Percentiles rank a stretch among this genome's conserved stretches.
Conservation (phyloP, 148 eudicot genomes). For the Arbutus unedo region DNA sequence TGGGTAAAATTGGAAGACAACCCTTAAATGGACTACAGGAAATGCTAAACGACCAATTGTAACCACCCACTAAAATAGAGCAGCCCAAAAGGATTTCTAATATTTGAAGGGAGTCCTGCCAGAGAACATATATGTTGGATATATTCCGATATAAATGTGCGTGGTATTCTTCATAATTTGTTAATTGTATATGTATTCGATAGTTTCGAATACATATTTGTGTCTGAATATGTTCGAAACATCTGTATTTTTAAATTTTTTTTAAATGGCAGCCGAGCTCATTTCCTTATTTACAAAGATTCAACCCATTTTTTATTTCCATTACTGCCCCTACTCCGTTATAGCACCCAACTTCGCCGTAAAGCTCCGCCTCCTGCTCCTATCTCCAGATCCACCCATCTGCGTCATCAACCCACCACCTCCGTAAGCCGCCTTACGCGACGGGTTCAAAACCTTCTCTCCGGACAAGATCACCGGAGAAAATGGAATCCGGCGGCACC, state of each 20-base stretch:
- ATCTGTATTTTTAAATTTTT: neutral
- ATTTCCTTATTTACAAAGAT: slow-evolving; percentile 5
- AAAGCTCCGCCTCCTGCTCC: neutral
- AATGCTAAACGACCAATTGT: neutral
- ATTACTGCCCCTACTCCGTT: slow-evolving; percentile 36
- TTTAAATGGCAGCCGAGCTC: neutral
- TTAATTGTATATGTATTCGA: too few relatives aligned
- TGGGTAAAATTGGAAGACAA: slow-evolving; percentile 10
- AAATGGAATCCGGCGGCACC: slow-evolving; percentile 29
- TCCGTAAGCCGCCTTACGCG: slow-evolving; percentile 34
- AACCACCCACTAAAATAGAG: neutral
- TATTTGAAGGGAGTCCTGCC: too few relatives aligned
- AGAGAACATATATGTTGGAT: too few relatives aligned
- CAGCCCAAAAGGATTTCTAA: neutral
- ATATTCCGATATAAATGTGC: too few relatives aligned
- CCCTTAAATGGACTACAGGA: neutral
- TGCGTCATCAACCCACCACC: slow-evolving; percentile 22
- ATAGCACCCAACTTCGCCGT: slow-evolving; percentile 55
- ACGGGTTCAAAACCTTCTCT: slow-evolving; percentile 13
- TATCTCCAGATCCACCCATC: neutral
- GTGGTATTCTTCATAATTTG: too few relatives aligned
- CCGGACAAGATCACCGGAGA: slow-evolving; percentile 17
- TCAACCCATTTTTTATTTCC: neutral
- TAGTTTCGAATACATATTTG: too few relatives aligned
- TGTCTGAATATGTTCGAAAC: too few relatives aligned